Evolutionary conservation across 176 grass and related monocot species (phyloP).

Genomic region (Olyra latifolia): DNA sequence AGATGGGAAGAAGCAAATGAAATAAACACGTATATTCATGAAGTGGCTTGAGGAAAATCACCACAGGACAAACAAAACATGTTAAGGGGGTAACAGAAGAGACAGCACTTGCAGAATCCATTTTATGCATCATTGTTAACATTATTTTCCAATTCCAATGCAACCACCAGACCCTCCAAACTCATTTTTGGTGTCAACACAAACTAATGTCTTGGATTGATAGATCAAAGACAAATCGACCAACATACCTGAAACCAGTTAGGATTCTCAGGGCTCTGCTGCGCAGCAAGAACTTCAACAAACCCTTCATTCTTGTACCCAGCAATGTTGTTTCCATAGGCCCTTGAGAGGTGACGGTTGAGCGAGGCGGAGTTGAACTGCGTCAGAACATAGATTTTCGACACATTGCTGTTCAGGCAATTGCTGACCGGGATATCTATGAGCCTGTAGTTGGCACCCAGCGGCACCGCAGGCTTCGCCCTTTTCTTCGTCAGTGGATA

Average conservation of each 20-base stretch:
- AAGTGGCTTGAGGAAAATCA: not conserved
- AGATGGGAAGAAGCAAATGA: constrained; percentile 24
- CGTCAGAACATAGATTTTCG: constrained; percentile 93
- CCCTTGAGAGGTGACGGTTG: constrained; percentile 90
- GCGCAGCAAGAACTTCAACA: constrained; percentile 92
- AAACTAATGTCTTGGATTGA: not conserved
- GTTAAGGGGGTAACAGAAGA: not conserved
- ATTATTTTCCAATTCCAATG: constrained; percentile 3
- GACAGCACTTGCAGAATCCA: not conserved
- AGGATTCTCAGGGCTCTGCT: constrained; percentile 97
- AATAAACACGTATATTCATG: not conserved
- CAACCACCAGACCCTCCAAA: not conserved
- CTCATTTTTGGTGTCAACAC: not conserved
- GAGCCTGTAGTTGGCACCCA: constrained; percentile 92
- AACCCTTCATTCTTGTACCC: constrained; percentile 98
- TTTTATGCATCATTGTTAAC: constrained; percentile 1
- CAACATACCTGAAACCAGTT: constrained; percentile 94
- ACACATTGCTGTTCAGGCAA: constrained; percentile 89
- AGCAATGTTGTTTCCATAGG: constrained; percentile 83
- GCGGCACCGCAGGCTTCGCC: constrained; percentile 86
- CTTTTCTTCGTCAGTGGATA: constrained; percentile 98
- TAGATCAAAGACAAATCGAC: constrained; percentile 8
- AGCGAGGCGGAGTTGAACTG: constrained; percentile 95
- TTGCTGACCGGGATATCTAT: constrained; percentile 99
- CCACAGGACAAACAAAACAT: constrained; percentile 11